Conservation (phyloP, 2,329 filamentous ascomycete genomes). For the Aspergillus novoparasiticus region DNA sequence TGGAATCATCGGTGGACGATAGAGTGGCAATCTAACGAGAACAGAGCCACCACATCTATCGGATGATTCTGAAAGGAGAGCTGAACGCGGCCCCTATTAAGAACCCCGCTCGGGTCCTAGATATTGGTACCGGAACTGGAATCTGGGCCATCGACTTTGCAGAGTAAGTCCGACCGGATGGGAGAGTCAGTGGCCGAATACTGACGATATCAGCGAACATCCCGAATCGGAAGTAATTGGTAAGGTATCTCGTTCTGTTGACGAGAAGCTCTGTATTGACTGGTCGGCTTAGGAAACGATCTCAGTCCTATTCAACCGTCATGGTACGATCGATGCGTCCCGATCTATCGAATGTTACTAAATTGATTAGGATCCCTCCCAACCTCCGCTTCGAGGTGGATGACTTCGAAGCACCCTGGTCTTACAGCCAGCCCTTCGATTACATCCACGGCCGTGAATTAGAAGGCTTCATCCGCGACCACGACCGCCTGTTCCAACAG, state of each 20-base stretch:
- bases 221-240: conserved; percentile 33
- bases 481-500: conserved; percentile 29
- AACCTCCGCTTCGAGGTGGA: conserved; percentile 40
- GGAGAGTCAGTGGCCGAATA: neutral
- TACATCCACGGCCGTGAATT: conserved; percentile 37
- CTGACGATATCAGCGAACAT: conserved; percentile 23
- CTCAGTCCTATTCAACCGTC: conserved; percentile 36
- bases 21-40: neutral
- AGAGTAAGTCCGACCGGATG: conserved; percentile 29
- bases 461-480: conserved; percentile 33
- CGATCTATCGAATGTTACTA: neutral
- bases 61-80: conserved; percentile 35
- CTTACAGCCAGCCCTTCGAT: conserved; percentile 33
- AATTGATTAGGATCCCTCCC: conserved; percentile 32
- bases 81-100: conserved; percentile 31
- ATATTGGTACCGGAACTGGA: conserved; percentile 41
- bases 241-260: conserved; percentile 11
- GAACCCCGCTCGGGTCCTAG: conserved; percentile 32
- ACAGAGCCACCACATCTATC: conserved; percentile 34
- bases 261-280: neutral
- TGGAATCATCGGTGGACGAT: neutral
- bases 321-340: conserved; percentile 22
- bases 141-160: conserved; percentile 43
- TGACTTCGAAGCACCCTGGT: conserved; percentile 35
- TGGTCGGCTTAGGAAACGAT: conserved; percentile 28